Evolutionary conservation across 176 grass and related monocot genomes (phyloP), one percentile per base, ranked within the genome.

Genomic region (Aegilops longissima): DNA sequence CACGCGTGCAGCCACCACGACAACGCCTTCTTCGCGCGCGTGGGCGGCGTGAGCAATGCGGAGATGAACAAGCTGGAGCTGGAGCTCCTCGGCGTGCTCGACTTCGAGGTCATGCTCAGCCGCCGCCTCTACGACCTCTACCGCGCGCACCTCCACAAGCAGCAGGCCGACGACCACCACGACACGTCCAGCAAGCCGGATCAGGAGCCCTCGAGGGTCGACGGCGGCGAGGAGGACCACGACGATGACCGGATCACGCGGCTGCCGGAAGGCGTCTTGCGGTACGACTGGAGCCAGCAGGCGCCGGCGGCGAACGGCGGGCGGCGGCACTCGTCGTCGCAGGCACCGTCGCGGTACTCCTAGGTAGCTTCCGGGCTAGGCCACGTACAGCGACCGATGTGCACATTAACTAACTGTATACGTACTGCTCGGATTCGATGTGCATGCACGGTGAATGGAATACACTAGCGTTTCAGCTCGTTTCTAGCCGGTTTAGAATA

Each of bases 11-110:
- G 95, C 77, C 95, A 98, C 80, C 95, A 92, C 85, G 91, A 88
- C 91, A 98, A 98, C 82, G 96, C 93, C 56, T 98, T 98, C 93
- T 98, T 98, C 77, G 93, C 96, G 73, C 76, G 94, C 12, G 93
- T 98, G 11, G 93, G 96, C 77, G 96, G 96, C 21, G 92, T 98
- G 89, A 92, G 90, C 93, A 95, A 92, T 81, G 86, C 88, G 25
- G 96, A 98, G 86, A 85, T 98, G 80, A 98, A 98, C 88, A 88
- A 74, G 67, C 80, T 98, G 61, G 96, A 98, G 83, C 70, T 98
- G 78, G 96, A 98, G 78, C 92, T 98, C 39, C 90, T 98, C 74
- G 81, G 38, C 86, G 30, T 94, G 74, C 93, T 98, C 6, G 86
- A 89, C 82, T 98, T 98, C 78, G 83, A 79, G 45, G 69, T 95